Percentiles rank a stretch among this genome's conserved stretches.
These are phyloP conservation scores for Inonotus obliquus DNA, from an alignment of 1,284 basidiomycete species.

Conservation along the genomic window DNA sequence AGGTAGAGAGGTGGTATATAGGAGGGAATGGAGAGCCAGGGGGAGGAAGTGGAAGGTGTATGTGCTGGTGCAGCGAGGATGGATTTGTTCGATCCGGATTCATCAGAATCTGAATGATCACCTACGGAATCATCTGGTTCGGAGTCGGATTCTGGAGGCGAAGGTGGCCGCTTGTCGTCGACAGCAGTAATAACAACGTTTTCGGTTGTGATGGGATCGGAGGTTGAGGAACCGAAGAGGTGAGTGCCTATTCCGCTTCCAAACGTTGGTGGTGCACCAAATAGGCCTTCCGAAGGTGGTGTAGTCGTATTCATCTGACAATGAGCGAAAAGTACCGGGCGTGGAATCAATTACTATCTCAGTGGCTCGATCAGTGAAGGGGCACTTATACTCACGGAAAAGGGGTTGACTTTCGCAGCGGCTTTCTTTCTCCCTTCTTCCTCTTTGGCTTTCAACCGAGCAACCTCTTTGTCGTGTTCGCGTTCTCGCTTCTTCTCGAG, in stretches of 20 bases:
- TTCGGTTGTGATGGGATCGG: slow-evolving; percentile 1
- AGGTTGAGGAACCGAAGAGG: slow-evolving; percentile 14
- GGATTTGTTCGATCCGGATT: slow-evolving; percentile 22
- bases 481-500: slow-evolving; percentile 42
- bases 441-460: slow-evolving; percentile 29
- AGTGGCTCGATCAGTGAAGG: background rate
- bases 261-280: background rate
- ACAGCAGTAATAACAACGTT: background rate
- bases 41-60: slow-evolving; percentile 49
- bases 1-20: slow-evolving; percentile 63
- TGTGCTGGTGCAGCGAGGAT: slow-evolving; percentile 58
- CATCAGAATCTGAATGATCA: slow-evolving; percentile 9
- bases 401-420: slow-evolving; percentile 53
- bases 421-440: slow-evolving; percentile 31
- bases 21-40: slow-evolving; percentile 57
- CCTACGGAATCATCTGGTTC: slow-evolving; percentile 16
- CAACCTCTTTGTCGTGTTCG: slow-evolving; percentile 35
- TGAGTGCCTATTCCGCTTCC: slow-evolving; percentile 14
- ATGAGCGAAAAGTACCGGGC: background rate
- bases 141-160: slow-evolving; percentile 10
- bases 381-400: slow-evolving; percentile 50
- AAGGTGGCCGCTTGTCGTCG: background rate
- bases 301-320: slow-evolving; percentile 10
- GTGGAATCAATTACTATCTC: background rate
- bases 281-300: slow-evolving; percentile 3